These are phyloP conservation scores for Penicillium paradoxum DNA, from an alignment of 495 filamentous ascomycete species.

Conservation along the genomic window DNA sequence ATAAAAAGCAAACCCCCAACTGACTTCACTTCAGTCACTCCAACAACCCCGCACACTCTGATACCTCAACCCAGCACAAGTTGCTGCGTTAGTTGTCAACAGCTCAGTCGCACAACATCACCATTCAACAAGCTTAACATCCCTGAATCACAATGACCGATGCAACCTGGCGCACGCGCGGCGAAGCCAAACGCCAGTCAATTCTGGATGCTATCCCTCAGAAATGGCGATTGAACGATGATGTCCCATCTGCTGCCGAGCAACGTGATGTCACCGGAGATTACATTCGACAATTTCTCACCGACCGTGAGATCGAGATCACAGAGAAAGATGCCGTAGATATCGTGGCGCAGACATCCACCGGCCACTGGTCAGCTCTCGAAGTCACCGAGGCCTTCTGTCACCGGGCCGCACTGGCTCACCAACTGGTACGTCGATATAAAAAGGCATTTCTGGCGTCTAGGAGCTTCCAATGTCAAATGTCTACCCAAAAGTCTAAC, in stretches of 20 bases:
- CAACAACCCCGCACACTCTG: slow-evolving; percentile 15
- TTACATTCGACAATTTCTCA: slow-evolving; percentile 56
- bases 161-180: slow-evolving; percentile 40
- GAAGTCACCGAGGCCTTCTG: slow-evolving; percentile 54
- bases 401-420: slow-evolving; percentile 52
- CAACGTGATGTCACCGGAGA: slow-evolving; percentile 57
- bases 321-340: slow-evolving; percentile 50
- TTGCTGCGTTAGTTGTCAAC: not conserved
- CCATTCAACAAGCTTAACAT: not conserved
- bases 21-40: slow-evolving; percentile 5
- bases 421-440: slow-evolving; percentile 44
- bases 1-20: slow-evolving; percentile 9
- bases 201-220: slow-evolving; percentile 51
- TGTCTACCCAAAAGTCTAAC: not conserved
- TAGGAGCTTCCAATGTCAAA: not conserved
- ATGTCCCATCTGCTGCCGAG: slow-evolving; percentile 45
- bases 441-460: no score
- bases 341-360: slow-evolving; percentile 44
- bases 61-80: not conserved
- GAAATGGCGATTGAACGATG: slow-evolving; percentile 49
- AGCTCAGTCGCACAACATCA: not conserved
- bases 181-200: slow-evolving; percentile 47
- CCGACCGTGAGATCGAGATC: slow-evolving; percentile 50
- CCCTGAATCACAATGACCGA: slow-evolving; percentile 12
- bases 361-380: slow-evolving; percentile 41